Evolutionary conservation across 1,139 yeast species (phyloP), one percentile per base, ranked within the genome.

Genomic region (Debaryomyces nepalensis): DNA sequence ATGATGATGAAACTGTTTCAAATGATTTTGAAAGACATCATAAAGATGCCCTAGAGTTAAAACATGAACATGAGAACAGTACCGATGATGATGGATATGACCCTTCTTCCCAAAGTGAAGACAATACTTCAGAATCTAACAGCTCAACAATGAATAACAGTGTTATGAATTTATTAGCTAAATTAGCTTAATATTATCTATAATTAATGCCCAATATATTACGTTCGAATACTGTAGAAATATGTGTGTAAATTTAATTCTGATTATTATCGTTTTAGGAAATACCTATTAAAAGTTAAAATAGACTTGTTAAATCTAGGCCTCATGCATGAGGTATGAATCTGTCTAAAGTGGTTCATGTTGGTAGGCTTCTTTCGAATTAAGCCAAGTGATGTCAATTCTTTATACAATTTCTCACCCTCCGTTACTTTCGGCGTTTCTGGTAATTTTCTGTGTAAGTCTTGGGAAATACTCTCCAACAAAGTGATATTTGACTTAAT

Each of bases 91-190:
- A 50, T 43, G 51, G 33, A 40, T 49, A 27, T 45, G 46, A 41
- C 33, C 48, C 47, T 10, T 31, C 58, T 33, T 46, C 56, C 27
- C 42, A 24, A 18, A 22, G 50, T 43, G 53, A 54, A 43, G 39
- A 48, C 7, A 20, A 43, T 24, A 21, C 33, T 7, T 37, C 39
- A 11, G 45, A 39, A 16, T 19, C 35, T 14, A 38, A 36, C 21
- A 33, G 26, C 31, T 34, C 40, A 21, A 24, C 44, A 7, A 33
- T 41, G 34, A 35, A 42, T 35, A 33, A 44, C 26, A 42, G 62
- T 44, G 68, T 66, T 4, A 59, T 68, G 58, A 66, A 67, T 48
- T 49, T 70, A 30, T 57, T 70, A 44, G 64, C 73, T 2, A 69
- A 69, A 47, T 55, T 70, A 39, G 62, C 63, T 14, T 65, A 43